Percentiles rank a stretch among this genome's conserved stretches.
Conservation (phyloP, 345 rosid genomes). For the Excoecaria cochinchinensis region DNA sequence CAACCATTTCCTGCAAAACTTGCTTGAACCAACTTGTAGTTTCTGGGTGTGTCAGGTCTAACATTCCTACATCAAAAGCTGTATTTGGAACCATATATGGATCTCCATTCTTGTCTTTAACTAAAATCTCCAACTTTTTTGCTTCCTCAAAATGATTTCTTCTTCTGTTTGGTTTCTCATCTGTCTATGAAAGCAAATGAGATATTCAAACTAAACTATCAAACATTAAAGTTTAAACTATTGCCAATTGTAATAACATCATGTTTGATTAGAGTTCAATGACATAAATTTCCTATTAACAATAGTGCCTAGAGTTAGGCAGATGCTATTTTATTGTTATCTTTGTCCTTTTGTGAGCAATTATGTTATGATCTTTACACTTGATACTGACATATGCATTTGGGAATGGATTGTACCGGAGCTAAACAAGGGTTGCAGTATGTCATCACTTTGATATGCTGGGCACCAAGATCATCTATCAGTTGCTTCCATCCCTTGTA, state of each 20-base stretch:
- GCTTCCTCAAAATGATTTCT: slow-evolving; percentile 65
- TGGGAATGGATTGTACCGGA: slow-evolving; percentile 41
- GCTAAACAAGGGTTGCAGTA: slow-evolving; percentile 81
- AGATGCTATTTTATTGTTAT: background rate
- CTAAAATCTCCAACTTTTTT: slow-evolving; percentile 50
- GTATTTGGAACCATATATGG: slow-evolving; percentile 73
- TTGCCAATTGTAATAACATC: slow-evolving; percentile 5
- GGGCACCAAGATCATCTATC: slow-evolving; percentile 44
- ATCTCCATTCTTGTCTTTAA: slow-evolving; percentile 53
- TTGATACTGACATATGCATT: background rate
- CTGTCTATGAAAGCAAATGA: slow-evolving; percentile 34
- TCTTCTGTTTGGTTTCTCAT: slow-evolving; percentile 50
- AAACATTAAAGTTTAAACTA: background rate
- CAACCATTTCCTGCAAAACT: slow-evolving; percentile 61
- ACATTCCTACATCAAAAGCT: slow-evolving; percentile 73
- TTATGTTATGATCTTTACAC: background rate
- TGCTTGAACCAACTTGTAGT: slow-evolving; percentile 65
- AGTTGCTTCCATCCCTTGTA: slow-evolving; percentile 58
- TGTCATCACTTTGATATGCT: slow-evolving; percentile 61
- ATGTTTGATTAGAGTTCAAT: background rate
- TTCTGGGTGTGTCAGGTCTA: slow-evolving; percentile 70
- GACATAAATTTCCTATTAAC: background rate
- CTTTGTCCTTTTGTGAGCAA: background rate
- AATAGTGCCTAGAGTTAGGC: background rate
- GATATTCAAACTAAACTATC: slow-evolving; percentile 15